These are phyloP conservation scores for Fagopyrum esculentum DNA, from an alignment of 148 eudicot genomes.

Conservation along the genomic window DNA sequence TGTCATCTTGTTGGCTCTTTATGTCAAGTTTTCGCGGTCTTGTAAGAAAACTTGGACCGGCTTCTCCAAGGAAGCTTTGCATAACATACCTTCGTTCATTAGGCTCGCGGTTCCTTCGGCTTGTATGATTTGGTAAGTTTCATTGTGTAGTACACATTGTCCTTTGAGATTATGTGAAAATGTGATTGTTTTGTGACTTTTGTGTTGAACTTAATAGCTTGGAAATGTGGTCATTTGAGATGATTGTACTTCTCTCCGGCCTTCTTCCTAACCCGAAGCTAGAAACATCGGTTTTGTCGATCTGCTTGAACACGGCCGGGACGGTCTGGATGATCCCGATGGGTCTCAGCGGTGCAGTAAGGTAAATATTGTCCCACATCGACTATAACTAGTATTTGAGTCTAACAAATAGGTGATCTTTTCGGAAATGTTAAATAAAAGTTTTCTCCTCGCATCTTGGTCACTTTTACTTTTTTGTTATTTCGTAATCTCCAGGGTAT, in stretches of 20 bases:
- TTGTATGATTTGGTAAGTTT: conserved; percentile 23
- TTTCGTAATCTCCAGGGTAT: no score
- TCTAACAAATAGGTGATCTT: no score
- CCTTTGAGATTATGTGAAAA: background rate
- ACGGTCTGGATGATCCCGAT: conserved; percentile 73
- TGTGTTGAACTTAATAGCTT: conserved; percentile 3
- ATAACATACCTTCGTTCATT: conserved; percentile 14
- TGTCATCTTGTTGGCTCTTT: conserved; percentile 17
- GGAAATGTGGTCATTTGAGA: conserved; percentile 19
- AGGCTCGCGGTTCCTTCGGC: conserved; percentile 24
- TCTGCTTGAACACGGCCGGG: conserved; percentile 62
- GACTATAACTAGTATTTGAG: background rate
- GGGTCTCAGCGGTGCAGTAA: conserved; percentile 75
- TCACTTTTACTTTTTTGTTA: no score
- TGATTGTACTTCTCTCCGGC: conserved; percentile 16
- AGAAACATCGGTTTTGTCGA: conserved; percentile 19
- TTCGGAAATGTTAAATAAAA: no score
- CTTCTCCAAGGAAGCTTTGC: conserved; percentile 19
- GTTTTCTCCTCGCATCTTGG: no score
- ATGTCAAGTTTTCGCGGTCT: conserved; percentile 17
- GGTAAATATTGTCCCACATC: conserved; percentile 24
- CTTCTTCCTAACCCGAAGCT: conserved; percentile 19
- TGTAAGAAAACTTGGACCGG: conserved; percentile 27
- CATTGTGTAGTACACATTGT: no score
- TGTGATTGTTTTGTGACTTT: background rate